Percentiles rank a stretch among this genome's conserved stretches.
These are phyloP conservation scores for Bipolaris cookei DNA, from an alignment of 2,329 filamentous ascomycete genomes.

Conservation along the genomic window DNA sequence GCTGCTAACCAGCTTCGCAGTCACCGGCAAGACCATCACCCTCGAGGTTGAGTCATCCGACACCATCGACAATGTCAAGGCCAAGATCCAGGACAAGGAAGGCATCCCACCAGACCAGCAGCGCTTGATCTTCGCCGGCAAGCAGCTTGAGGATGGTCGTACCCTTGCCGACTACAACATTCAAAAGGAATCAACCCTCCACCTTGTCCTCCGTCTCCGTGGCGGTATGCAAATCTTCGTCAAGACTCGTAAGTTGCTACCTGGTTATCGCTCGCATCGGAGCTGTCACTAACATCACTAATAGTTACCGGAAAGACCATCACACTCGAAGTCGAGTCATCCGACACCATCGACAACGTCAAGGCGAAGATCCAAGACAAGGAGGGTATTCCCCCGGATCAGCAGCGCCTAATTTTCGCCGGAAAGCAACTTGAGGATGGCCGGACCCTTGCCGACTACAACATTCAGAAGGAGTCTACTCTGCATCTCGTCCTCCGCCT, in stretches of 20 bases:
- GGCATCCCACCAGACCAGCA: constrained; percentile 97
- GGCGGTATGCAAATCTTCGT: constrained; percentile 70
- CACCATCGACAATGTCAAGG: constrained; percentile 96
- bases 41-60: constrained; percentile 75
- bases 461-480: constrained; percentile 68
- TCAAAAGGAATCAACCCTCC: constrained; percentile 79
- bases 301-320: constrained; percentile 65
- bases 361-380: constrained; percentile 62
- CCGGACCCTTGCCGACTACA: constrained; percentile 62
- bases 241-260: constrained; percentile 56
- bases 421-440: constrained; percentile 65
- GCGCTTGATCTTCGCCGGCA: constrained; percentile 94
- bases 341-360: constrained; percentile 51
- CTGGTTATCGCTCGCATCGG: constrained; percentile 34
- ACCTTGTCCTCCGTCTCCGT: constrained; percentile 76
- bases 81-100: constrained; percentile 97
- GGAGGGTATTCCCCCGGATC: constrained; percentile 65
- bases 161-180: constrained; percentile 95
- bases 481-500: constrained; percentile 79
- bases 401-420: constrained; percentile 65
- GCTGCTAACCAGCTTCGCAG: constrained; percentile 51
- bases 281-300: constrained; percentile 36
- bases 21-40: constrained; percentile 72
- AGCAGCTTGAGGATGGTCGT: constrained; percentile 95
- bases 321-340: constrained; percentile 51